phyloP scores from a whole-genome alignment of 164 flowering plant species.

The Liquidambar formosana region DNA sequence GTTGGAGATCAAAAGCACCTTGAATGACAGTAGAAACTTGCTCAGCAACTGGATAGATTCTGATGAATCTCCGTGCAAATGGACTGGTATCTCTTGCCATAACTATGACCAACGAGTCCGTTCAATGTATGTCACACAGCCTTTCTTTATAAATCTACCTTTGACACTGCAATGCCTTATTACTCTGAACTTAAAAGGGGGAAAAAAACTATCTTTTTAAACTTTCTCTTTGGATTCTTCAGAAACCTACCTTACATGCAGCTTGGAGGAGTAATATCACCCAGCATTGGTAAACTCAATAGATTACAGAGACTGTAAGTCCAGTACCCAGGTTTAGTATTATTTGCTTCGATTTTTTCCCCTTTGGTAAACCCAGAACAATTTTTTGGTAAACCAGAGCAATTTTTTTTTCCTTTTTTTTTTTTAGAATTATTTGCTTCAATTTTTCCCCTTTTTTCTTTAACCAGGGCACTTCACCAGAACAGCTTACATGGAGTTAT shows the following conservation, averaged over 20 bases:
- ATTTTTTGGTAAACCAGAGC: no score
- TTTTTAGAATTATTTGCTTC: no score
- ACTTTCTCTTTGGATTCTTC: slow-evolving; percentile 18
- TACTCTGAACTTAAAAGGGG: no score
- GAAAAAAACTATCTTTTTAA: no score
- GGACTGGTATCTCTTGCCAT: slow-evolving; percentile 87
- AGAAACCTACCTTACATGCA: slow-evolving; percentile 90
- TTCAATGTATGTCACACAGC: slow-evolving; percentile 60
- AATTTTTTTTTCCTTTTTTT: background rate
- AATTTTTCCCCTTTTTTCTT: background rate
- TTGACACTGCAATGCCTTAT: no score
- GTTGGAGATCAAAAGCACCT: slow-evolving; percentile 63
- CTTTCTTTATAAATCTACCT: background rate
- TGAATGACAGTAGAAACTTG: slow-evolving; percentile 63
- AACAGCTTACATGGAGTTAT: slow-evolving; percentile 87
- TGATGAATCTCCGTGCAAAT: slow-evolving; percentile 75
- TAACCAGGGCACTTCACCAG: slow-evolving; percentile 84
- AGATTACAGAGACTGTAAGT: slow-evolving; percentile 90
- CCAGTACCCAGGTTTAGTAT: background rate
- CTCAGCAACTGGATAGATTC: slow-evolving; percentile 69
- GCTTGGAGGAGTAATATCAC: slow-evolving; percentile 79
- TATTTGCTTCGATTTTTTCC: slow-evolving; percentile 16
- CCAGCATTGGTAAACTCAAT: slow-evolving; percentile 78
- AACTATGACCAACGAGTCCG: slow-evolving; percentile 55
- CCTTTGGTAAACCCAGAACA: no score